A percentile compares a stretch with the other conserved stretches of the same genome.
Conservation (phyloP, 1,284 basidiomycete species). For the Fomitopsis schrenkii region DNA sequence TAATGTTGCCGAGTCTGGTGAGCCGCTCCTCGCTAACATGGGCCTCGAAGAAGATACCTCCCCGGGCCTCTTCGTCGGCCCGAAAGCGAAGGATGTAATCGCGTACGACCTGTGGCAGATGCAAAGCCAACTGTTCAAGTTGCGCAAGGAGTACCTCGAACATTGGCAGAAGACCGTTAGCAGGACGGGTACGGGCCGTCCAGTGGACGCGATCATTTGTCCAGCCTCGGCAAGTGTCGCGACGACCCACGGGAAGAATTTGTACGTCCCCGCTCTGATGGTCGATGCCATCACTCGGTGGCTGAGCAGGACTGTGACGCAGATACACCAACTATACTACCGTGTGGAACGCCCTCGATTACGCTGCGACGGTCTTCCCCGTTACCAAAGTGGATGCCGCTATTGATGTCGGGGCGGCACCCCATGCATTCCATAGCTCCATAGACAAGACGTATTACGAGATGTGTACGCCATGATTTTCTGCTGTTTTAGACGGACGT, state of each 20-base stretch:
- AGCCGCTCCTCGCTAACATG: slow-evolving; percentile 60
- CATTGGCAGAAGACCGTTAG: slow-evolving; percentile 40
- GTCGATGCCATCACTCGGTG: too few relatives aligned
- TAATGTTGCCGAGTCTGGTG: slow-evolving; percentile 34
- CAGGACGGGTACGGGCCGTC: slow-evolving; percentile 41
- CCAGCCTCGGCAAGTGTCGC: slow-evolving; percentile 33
- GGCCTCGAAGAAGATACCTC: slow-evolving; percentile 30
- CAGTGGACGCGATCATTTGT: slow-evolving; percentile 41
- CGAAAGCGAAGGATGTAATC: slow-evolving; percentile 5
- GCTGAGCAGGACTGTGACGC: not conserved
- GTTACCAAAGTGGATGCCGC: slow-evolving; percentile 34
- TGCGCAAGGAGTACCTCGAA: slow-evolving; percentile 41
- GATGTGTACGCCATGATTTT: slow-evolving; percentile 32
- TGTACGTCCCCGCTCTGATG: slow-evolving; percentile 18
- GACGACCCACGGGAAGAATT: slow-evolving; percentile 33
- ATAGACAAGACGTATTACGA: slow-evolving; percentile 40
- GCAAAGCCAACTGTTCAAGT: slow-evolving; percentile 32
- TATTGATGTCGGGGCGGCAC: slow-evolving; percentile 25
- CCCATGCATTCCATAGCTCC: slow-evolving; percentile 31
- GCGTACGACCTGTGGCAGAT: slow-evolving; percentile 41
- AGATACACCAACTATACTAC: slow-evolving; percentile 22
- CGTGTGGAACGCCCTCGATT: slow-evolving; percentile 33
- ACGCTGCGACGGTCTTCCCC: slow-evolving; percentile 41
- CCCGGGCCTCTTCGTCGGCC: not conserved
- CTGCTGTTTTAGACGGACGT: not conserved